Conservation (phyloP, 352 stramenopile genomes). For the Pythium volutum region DNA sequence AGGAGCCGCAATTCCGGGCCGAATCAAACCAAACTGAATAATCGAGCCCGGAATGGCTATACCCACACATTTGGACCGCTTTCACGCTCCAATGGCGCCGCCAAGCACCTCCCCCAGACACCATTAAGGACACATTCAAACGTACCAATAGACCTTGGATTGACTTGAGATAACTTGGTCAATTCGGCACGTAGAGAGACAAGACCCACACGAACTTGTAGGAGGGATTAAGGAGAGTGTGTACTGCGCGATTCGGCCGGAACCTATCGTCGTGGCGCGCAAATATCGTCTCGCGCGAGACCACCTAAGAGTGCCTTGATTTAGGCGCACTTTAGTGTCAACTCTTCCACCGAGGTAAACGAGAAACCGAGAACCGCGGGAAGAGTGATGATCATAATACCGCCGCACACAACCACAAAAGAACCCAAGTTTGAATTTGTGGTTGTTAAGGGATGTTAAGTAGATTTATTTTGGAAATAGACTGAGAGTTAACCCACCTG, state of each 20-base stretch:
- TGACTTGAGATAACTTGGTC: slow-evolving; percentile 11
- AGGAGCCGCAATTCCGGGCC: slow-evolving; percentile 13
- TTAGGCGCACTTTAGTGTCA: slow-evolving; percentile 30
- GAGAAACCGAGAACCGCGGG: slow-evolving; percentile 35
- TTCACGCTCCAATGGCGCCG: slow-evolving; percentile 6
- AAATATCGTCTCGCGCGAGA: slow-evolving; percentile 25
- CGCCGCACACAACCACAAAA: slow-evolving; percentile 21
- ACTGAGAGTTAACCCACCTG: neutral
- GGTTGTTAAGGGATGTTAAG: slow-evolving; percentile 20
- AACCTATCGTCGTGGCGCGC: slow-evolving; percentile 6
- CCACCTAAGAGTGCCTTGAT: slow-evolving; percentile 23
- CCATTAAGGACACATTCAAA: slow-evolving; percentile 5
- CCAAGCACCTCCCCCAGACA: slow-evolving; percentile 14
- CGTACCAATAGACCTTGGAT: slow-evolving; percentile 22
- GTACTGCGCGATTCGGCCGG: slow-evolving; percentile 20
- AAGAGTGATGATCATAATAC: slow-evolving; percentile 33
- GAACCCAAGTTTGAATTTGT: slow-evolving; percentile 19
- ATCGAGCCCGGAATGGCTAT: slow-evolving; percentile 10
- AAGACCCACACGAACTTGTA: slow-evolving; percentile 23
- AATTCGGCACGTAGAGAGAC: slow-evolving; percentile 14
- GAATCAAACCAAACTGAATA: slow-evolving; percentile 23
- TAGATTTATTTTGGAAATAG: neutral
- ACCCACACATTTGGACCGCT: neutral
- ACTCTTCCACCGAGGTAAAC: slow-evolving; percentile 30
- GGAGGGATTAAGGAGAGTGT: slow-evolving; percentile 28